Evolutionary conservation across 2,329 filamentous ascomycete genomes (phyloP).

Genomic region (Talaromyces amestolkiae): DNA sequence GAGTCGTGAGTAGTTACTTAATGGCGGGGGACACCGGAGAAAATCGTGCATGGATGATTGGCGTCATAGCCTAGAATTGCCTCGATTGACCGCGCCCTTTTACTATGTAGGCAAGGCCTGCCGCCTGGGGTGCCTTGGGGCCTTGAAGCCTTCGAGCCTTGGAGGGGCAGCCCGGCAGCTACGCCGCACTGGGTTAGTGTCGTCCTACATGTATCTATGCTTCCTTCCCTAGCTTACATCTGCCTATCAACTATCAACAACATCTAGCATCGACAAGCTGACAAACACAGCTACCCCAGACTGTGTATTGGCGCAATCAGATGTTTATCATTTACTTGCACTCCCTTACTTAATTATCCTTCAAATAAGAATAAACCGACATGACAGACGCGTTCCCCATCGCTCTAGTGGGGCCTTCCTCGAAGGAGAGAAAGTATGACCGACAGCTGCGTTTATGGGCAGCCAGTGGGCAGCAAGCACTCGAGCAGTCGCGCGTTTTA

Average conservation of each 20-base stretch:
- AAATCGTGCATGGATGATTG: not conserved
- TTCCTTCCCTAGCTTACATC: too few relatives aligned
- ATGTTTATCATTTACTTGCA: too few relatives aligned
- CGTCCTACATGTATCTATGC: not conserved
- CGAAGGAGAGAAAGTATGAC: constrained; percentile 79
- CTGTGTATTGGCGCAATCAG: not conserved
- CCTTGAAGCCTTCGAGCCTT: not conserved
- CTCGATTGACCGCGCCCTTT: not conserved
- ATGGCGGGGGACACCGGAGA: constrained; percentile 6
- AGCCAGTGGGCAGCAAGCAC: constrained; percentile 80
- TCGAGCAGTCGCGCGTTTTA: constrained; percentile 89
- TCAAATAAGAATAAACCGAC: not conserved
- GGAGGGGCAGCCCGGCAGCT: constrained; percentile 1
- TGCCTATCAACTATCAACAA: not conserved
- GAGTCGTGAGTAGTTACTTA: not conserved
- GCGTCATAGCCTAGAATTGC: not conserved
- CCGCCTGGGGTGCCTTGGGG: not conserved
- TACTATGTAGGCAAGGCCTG: not conserved
- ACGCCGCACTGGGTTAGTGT: not conserved
- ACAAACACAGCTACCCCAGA: not conserved
- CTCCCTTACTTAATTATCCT: too few relatives aligned
- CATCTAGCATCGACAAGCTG: not conserved
- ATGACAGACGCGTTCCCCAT: constrained; percentile 40
- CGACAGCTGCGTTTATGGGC: constrained; percentile 94
- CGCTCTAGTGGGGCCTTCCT: constrained; percentile 49